phyloP scores from a whole-genome alignment of 129 eudicot genomes.

The Arctium minus region DNA sequence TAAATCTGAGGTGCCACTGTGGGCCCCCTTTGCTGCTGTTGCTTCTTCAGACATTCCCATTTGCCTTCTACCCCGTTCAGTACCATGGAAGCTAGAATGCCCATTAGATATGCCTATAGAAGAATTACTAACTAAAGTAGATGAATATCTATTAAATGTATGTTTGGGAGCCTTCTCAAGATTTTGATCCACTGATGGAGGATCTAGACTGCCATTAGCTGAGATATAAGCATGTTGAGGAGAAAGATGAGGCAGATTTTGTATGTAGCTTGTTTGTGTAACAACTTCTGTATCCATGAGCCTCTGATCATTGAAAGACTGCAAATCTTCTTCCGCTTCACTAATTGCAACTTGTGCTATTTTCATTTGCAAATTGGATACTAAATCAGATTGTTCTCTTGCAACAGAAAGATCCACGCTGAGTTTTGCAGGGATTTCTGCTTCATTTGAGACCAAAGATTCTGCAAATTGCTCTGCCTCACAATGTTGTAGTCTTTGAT shows the following conservation, averaged over 20 bases:
- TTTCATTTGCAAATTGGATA: constrained; percentile 29
- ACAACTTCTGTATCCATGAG: constrained; percentile 48
- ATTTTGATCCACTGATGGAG: constrained; percentile 42
- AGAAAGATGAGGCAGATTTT: constrained; percentile 25
- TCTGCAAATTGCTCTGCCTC: constrained; percentile 31
- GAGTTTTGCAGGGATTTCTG: constrained; percentile 14
- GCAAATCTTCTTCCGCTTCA: constrained; percentile 51
- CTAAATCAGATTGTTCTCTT: constrained; percentile 30
- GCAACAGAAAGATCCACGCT: constrained; percentile 6
- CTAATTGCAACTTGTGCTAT: constrained; percentile 21
- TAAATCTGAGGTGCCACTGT: background rate
- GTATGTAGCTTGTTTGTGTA: constrained; percentile 12
- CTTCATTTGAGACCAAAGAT: constrained; percentile 20
- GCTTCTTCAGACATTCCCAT: constrained; percentile 38
- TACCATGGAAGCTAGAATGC: constrained; percentile 33
- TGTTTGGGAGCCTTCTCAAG: constrained; percentile 34
- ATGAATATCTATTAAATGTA: constrained; percentile 25
- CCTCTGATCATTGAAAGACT: constrained; percentile 55
- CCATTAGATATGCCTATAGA: constrained; percentile 18
- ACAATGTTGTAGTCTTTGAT: constrained; percentile 30
- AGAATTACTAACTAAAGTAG: constrained; percentile 17
- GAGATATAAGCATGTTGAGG: constrained; percentile 16
- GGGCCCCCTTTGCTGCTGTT: constrained; percentile 1
- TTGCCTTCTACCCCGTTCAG: constrained; percentile 29
- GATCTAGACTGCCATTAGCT: constrained; percentile 14